A percentile compares a stretch with the other conserved stretches of the same genome.
Evolutionary conservation across 495 filamentous ascomycete species (phyloP).

Genomic region (Penicillium coprophilum): DNA sequence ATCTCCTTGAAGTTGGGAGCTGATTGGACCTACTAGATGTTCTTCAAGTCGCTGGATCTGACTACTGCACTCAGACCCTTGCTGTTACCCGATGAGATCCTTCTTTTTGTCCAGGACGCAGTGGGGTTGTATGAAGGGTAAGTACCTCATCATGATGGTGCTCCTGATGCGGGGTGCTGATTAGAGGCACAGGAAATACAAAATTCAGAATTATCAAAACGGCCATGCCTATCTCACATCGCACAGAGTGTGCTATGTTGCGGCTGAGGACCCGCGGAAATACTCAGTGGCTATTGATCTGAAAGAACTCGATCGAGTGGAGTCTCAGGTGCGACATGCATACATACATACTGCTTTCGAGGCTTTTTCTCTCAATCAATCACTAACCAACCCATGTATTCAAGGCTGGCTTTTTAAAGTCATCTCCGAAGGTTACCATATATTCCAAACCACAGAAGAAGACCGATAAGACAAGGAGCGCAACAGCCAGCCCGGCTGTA

Average conservation of each 20-base stretch:
- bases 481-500: slow-evolving; percentile 36
- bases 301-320: slow-evolving; percentile 85
- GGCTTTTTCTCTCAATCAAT: background rate
- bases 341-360: background rate
- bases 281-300: slow-evolving; percentile 82
- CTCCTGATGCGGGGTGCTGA: slow-evolving; percentile 12
- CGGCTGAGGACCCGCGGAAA: slow-evolving; percentile 82
- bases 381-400: slow-evolving; percentile 6
- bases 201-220: slow-evolving; percentile 90
- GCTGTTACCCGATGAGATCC: slow-evolving; percentile 82
- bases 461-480: slow-evolving; percentile 36
- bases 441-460: slow-evolving; percentile 72
- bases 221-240: slow-evolving; percentile 96
- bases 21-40: slow-evolving; percentile 67
- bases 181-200: slow-evolving; percentile 69
- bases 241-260: slow-evolving; percentile 92
- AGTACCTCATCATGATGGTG: slow-evolving; percentile 29
- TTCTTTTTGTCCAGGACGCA: slow-evolving; percentile 95
- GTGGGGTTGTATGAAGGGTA: slow-evolving; percentile 98
- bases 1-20: slow-evolving; percentile 11
- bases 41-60: slow-evolving; percentile 89
- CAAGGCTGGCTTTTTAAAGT: slow-evolving; percentile 91
- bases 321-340: slow-evolving; percentile 70
- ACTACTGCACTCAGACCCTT: slow-evolving; percentile 92
- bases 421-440: slow-evolving; percentile 88